Percentiles rank a stretch among this genome's conserved stretches.
These are phyloP conservation scores for Eucalyptus coolabah DNA, from an alignment of 345 rosid genomes.

Conservation along the genomic window DNA sequence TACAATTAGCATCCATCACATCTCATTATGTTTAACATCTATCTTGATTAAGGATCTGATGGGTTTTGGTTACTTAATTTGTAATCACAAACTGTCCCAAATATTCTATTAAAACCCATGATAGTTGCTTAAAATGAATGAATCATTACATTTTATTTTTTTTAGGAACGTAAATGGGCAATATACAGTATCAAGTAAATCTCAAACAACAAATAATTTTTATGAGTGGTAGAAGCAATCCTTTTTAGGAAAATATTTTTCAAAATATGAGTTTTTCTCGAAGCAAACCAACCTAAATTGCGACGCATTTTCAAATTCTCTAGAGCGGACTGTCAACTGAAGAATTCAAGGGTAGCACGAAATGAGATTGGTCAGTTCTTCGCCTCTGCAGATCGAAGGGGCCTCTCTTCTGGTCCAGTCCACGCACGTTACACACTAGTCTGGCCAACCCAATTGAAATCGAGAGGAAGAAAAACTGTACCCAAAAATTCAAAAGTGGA, in stretches of 20 bases:
- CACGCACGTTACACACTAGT: neutral
- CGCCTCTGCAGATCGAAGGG: neutral
- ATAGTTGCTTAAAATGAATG: neutral
- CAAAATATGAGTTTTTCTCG: fast-evolving
- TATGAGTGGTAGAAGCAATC: fast-evolving
- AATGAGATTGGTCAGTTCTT: neutral
- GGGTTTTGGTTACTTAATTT: neutral
- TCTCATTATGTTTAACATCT: neutral
- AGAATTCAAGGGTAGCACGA: neutral
- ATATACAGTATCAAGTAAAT: neutral
- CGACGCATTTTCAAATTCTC: neutral
- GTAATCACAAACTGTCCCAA: neutral
- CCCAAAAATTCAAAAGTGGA: neutral
- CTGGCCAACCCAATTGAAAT: neutral
- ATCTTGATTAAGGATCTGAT: fast-evolving
- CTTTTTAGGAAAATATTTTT: fast-evolving
- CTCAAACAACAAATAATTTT: neutral
- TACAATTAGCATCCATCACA: fast-evolving
- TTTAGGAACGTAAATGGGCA: fast-evolving
- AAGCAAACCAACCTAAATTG: neutral
- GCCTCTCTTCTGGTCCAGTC: neutral
- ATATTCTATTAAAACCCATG: neutral
- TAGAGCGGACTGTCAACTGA: neutral
- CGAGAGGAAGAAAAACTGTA: neutral
- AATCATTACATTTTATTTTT: neutral